A percentile compares a stretch with the other conserved stretches of the same genome.
phyloP scores from a whole-genome alignment of 1,284 basidiomycete species.

The Malassezia psittaci region DNA sequence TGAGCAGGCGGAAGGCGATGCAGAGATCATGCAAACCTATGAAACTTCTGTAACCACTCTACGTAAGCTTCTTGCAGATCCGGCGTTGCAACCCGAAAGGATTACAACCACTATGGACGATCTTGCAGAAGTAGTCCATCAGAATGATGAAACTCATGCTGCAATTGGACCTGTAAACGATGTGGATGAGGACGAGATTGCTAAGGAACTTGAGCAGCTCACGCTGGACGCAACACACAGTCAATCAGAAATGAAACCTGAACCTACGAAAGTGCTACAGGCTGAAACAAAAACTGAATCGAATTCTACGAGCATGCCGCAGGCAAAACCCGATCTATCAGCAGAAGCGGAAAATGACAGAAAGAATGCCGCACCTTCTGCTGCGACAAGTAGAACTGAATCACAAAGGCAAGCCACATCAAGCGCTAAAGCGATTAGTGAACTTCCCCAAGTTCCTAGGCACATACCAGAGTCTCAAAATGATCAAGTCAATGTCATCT shows the following conservation, averaged over 20 bases:
- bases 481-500: no score
- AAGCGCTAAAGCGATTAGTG: no score
- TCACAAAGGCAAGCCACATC: no score
- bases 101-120: slow-evolving; percentile 78
- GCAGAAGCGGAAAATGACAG: no score
- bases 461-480: no score
- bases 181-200: slow-evolving; percentile 48
- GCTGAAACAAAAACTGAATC: no score
- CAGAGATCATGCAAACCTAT: slow-evolving; percentile 80
- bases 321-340: no score
- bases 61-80: slow-evolving; percentile 63
- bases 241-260: not conserved
- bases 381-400: no score
- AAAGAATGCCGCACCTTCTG: no score
- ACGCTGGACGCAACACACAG: not conserved
- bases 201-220: slow-evolving; percentile 23
- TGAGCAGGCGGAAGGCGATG: slow-evolving; percentile 74
- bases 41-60: slow-evolving; percentile 69
- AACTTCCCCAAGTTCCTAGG: no score
- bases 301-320: no score
- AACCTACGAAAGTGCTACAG: no score
- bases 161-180: slow-evolving; percentile 58
- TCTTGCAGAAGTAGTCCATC: slow-evolving; percentile 67
- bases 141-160: slow-evolving; percentile 71
- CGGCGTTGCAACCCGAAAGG: slow-evolving; percentile 63